Base-by-base conservation (phyloP, 2,329 filamentous ascomycete species). In the Ophiosphaerella herpotricha region DNA sequence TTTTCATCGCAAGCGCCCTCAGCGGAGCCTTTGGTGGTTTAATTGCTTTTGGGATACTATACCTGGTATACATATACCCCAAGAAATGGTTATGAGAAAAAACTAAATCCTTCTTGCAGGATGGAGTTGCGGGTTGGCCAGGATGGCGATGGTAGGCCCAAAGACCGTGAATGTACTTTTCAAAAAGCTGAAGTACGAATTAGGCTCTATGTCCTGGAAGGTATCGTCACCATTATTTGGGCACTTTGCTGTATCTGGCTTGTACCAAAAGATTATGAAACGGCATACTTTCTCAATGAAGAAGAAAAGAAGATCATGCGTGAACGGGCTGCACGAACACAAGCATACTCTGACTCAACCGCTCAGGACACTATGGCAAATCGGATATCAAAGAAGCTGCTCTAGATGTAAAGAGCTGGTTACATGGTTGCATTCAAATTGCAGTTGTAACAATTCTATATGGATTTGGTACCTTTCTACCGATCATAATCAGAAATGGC, bases 401-500 rank as follows among this genome's bases (percentile, higher is more conserved):
- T 0, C 66, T 61, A 38, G 68, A 72, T 34, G 39, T 68, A 18
- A 71, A 70, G 52, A 66, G 58, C 40, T 72, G 67, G 68, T 13
- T 64, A 1, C 68, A 71, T 40, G 70, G 68, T 5, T 37, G 68
- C 9, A 72, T 72, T 13, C 74, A 77, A 43, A 75, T 78, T 48
- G 66, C 62, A 7, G 69, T 72, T 4, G 70, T 75, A 7, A 75
- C 73, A 0, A 72, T 75, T 11, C 50, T 75, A 8, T 76, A 75
- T 38, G 48, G 48, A 0, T 76, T 76, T 34, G 69, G 74, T 3
- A 76, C 74, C 0, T 77, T 77, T 41, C 55, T 77, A 1, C 75
- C 74, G 0, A 74, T 76, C 40, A 76, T 77, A 41, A 75, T 76
- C 39, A 70, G 71, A 16, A 67, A 75, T 14, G 66, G 68, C 2